Evolutionary conservation across 495 filamentous ascomycete genomes (phyloP), one percentile per base, ranked within the genome.

Genomic region (Penicillium paradoxum): DNA sequence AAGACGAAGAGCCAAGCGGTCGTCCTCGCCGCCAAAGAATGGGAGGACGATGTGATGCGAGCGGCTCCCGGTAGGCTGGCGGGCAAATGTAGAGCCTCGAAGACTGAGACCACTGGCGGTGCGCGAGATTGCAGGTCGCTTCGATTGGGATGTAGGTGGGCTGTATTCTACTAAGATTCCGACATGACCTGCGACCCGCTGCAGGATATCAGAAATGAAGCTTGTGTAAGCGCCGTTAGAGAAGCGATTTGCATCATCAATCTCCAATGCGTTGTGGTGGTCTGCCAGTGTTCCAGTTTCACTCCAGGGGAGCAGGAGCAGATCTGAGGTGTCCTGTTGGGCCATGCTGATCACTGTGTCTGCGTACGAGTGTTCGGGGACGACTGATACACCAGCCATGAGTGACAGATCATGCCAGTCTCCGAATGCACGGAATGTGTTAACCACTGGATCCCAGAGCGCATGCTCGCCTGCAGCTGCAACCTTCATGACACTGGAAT

Each of bases 401-500:
- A 93, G 84, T 0, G 90, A 84, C 2, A 97, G 78, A 56, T 93
- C 86, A 58, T 95, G 83, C 45, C 96, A 80, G 56, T 86, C 85
- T 21, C 89, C 88, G 62, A 98, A 90, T 0, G 90, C 89, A 18
- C 86, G 80, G 76, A 97, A 96, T 9, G 89, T 88, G 63, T 96
- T 96, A 24, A 97, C 82, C 0, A 97, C 89, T 5, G 93, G 90
- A 59, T 98, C 93, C 69, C 81, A 81, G 5, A 83, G 72, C 10
- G 83, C 81, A 55, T 86, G 84, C 17, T 91, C 89, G 9, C 91
- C 89, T 36, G 83, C 74, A 53, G 93, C 89, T 0, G 89, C 84
- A 6, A 95, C 89, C 59, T 90, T 87, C 93, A 98, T 98, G 48
- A 96, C 91, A 17, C 91, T 88, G 6, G 93, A 97, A 29, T 87